A percentile compares a stretch with the other conserved stretches of the same genome.
Evolutionary conservation across 1,284 basidiomycete species (phyloP).

Genomic region (Thelephora terrestris): DNA sequence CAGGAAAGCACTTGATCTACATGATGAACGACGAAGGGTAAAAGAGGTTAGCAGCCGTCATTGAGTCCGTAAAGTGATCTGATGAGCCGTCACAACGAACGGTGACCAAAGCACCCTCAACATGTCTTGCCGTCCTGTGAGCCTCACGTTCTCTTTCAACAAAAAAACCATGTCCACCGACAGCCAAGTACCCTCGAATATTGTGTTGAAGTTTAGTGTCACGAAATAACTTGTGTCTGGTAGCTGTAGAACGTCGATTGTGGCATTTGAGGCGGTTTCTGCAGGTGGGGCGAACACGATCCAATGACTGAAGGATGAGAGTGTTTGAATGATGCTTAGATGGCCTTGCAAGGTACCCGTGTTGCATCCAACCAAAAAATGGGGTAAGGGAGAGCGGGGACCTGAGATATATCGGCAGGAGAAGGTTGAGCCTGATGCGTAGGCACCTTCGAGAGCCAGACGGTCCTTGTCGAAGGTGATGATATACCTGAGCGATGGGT

Average conservation of each 20-base stretch:
- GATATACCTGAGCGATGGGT: background rate
- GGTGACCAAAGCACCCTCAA: background rate
- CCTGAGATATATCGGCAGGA: background rate
- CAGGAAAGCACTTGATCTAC: too few relatives aligned
- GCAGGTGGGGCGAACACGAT: background rate
- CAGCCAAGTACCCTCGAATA: background rate
- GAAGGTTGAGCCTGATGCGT: background rate
- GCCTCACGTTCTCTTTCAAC: background rate
- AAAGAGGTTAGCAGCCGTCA: too few relatives aligned
- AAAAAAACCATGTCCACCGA: background rate
- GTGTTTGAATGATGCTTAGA: background rate
- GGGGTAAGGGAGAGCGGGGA: background rate
- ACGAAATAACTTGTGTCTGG: background rate
- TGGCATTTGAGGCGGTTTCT: background rate
- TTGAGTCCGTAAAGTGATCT: background rate
- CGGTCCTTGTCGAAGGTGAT: background rate
- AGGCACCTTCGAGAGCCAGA: background rate
- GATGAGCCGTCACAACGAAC: background rate
- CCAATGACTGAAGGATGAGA: background rate
- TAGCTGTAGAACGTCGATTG: too few relatives aligned
- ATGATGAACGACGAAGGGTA: too few relatives aligned
- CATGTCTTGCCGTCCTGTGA: background rate
- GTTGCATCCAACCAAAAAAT: background rate
- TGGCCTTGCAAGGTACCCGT: background rate
- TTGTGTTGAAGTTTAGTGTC: background rate